Evolutionary conservation across 371 early-diverging fungal genomes (phyloP).

Genomic region (Apophysomyces variabilis): DNA sequence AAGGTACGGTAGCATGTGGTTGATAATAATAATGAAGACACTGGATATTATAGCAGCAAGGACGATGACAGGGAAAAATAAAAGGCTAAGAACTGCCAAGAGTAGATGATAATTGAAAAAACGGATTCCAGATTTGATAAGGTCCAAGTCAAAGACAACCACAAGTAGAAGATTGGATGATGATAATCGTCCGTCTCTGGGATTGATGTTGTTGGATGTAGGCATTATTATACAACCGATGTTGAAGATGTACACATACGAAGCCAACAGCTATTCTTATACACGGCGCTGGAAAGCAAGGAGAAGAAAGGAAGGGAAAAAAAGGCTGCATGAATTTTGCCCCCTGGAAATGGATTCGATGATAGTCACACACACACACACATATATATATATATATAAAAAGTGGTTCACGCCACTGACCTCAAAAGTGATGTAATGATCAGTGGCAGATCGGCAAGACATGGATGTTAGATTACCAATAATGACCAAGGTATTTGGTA

Average conservation of each 20-base stretch:
- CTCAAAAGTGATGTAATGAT: neutral
- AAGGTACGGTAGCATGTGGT: constrained; percentile 18
- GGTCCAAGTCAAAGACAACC: constrained; percentile 1
- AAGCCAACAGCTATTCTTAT: neutral
- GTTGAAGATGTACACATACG: neutral
- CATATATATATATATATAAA: too few relatives aligned
- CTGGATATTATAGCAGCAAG: constrained; percentile 19
- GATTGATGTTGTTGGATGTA: constrained; percentile 13
- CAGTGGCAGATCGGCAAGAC: too few relatives aligned
- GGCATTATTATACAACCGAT: constrained; percentile 4
- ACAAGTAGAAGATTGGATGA: neutral
- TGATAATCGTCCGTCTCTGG: constrained; percentile 5
- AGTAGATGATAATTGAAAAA: constrained; percentile 13
- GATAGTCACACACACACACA: neutral
- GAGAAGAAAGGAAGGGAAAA: constrained; percentile 2
- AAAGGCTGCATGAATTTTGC: neutral
- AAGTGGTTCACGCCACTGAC: neutral
- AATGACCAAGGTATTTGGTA: too few relatives aligned
- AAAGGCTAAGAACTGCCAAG: constrained; percentile 15
- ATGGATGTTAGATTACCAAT: too few relatives aligned
- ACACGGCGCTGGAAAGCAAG: constrained; percentile 1
- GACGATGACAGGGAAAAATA: constrained; percentile 22
- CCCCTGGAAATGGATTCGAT: neutral
- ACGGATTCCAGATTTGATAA: constrained; percentile 10
- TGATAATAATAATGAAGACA: constrained; percentile 18